Base-by-base conservation (phyloP, 306 rosid species). In the Phaseolus lunatus region DNA sequence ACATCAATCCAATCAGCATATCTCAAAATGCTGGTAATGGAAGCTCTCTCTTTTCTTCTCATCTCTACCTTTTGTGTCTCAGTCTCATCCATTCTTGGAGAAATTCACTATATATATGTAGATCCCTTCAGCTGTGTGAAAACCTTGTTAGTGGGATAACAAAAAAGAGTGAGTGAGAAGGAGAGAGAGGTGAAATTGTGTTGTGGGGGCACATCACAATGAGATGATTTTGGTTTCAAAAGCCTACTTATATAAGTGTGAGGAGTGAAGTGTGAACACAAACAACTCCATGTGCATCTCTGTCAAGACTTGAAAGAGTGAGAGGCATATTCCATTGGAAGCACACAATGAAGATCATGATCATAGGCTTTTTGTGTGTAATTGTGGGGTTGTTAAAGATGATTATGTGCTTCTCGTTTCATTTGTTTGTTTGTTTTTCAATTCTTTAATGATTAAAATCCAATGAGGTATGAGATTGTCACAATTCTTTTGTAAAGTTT, bases 1-100 rank as follows among this genome's bases (percentile, higher is more conserved):
- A 90, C 70, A 88, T 95, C 97, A 61, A 88, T 65, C 92, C 96
- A 77, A 84, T 92, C 97, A 14, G 90, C 86, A 81, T 89, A 95
- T 82, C 91, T 88, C 79, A 95, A 86, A 24, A 92, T 84, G 15
- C 81, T 71, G 54, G 49, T 20, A 15, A 86, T 73, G 13, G 87
- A 84, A 63, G 52, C 44, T 54, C 85, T 73, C 65, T 82, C 82
- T 72, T 69, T 73, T 61, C 77, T 64, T n/a, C 81, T 69, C 56
- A 48, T 73, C 67, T 63, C 76, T 71, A 58, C 19, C 67, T 59
- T 59, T 7, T 29, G 41, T 59, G 41, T 27, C 43, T 59, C 67
- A 59, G 1, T 29, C 12, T 59, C 67, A 59, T 73, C 81, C 76
- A 59, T 85, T 23, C 57, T 61, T 9, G 79, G 76, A 50, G 89